Evolutionary conservation across 129 eudicot genomes (phyloP).

Genomic region (Tanacetum coccineum): DNA sequence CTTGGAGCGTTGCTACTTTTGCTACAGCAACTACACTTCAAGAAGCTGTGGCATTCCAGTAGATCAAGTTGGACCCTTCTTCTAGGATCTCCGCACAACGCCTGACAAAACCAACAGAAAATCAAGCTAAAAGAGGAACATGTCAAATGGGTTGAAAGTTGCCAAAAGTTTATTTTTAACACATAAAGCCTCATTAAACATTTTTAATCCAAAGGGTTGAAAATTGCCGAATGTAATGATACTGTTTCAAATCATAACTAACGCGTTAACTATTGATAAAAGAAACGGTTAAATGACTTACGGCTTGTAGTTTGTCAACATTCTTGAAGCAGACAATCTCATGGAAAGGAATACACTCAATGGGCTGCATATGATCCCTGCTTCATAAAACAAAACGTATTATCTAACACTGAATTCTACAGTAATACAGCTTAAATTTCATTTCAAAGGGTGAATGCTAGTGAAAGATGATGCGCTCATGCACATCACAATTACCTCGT

Average conservation of each 20-base stretch:
- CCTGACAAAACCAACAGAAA: constrained; percentile 33
- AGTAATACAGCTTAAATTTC: background rate
- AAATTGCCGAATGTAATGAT: background rate
- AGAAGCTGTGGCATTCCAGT: constrained; percentile 54
- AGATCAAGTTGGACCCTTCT: constrained; percentile 87
- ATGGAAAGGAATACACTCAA: constrained; percentile 57
- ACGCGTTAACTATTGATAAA: background rate
- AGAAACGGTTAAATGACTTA: constrained; percentile 31
- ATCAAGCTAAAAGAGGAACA: background rate
- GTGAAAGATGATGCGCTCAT: background rate
- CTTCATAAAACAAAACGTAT: constrained; percentile 17
- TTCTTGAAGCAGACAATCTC: constrained; percentile 68
- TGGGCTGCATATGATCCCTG: constrained; percentile 80
- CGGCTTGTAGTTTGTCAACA: constrained; percentile 75
- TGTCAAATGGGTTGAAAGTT: background rate
- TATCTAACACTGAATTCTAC: background rate
- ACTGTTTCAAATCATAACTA: background rate
- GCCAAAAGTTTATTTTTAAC: background rate
- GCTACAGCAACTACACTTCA: constrained; percentile 84
- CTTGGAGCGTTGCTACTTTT: constrained; percentile 38
- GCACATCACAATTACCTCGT: constrained; percentile 40
- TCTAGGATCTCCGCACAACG: constrained; percentile 80
- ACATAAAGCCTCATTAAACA: background rate
- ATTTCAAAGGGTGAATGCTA: background rate
- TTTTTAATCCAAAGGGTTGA: background rate